Evolutionary conservation across 148 eudicot genomes (phyloP), one percentile per base, ranked within the genome.

Genomic region (Polygonum aviculare): DNA sequence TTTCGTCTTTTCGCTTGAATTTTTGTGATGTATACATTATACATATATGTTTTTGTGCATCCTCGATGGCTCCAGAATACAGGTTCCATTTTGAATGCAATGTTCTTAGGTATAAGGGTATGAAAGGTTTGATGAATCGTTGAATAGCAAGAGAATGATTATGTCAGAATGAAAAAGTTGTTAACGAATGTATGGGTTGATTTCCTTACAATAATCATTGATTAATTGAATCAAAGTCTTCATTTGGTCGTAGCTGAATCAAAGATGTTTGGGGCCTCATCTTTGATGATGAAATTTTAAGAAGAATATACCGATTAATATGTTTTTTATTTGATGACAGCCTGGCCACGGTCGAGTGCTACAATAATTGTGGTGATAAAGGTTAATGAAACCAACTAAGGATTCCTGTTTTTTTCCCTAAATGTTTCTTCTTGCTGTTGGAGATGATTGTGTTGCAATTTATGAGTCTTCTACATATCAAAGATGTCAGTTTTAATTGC

Each of bases 281-380:
- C 5, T 62, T 62, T 12, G 16, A 63, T 65, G 71, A 65, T 65
- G 71, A 12, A 15, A 36, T 10, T 19, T 22, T 22, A 26, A 26
- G 22, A 54, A 54, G 21, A 52, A 52, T 50, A 50, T 51, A 51
- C n/a, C 15, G n/a, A 51, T 1, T 15, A 51, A 51, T 15, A 51
- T 51, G 55, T 51, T n/a, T n/a, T 51, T 51, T 51, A 51, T 54
- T 54, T 16, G 59, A 54, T 54, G 59, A 54, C 59, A 54, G 59
- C 59, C 59, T 59, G 67, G 35, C 11, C 35, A 59, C 35, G 4
- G 33, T 12, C 35, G 11, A n/a, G 12, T 59, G 59, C 21, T 59
- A 59, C 67, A 59, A 59, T 59, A 59, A 59, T 59, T 59, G 67
- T 59, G 35, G 67, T 59, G 21, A 59, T 21, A 26, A 59, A 59